Evolutionary conservation across 2,329 filamentous ascomycete genomes (phyloP), one percentile per base, ranked within the genome.

Genomic region (Fusarium dimerum): DNA sequence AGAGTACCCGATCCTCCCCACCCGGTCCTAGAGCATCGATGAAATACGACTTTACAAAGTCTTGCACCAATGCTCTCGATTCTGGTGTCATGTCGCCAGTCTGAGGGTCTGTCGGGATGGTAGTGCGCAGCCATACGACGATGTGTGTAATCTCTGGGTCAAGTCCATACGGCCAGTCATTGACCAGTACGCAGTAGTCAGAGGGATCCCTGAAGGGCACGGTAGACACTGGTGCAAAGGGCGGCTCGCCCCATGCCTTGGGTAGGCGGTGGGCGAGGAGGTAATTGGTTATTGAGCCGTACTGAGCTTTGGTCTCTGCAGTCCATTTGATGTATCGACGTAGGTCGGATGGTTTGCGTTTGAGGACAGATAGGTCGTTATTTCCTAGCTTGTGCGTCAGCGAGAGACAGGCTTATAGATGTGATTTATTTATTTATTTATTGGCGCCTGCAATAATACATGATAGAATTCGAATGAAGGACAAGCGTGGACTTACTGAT

Each of bases 81-180:
- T 85, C 79, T 0, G 80, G 72, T 3, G 89, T 92, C 74, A 95
- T 76, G 60, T 92, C 86, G 10, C 89, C 91, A 0, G 81, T 89
- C 16, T 74, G 75, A 0, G 83, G 71, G 60, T 95, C 87, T 3
- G 88, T 88, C 20, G 87, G 81, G 55, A 97, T 86, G 13, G 79
- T 76, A 40, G 93, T 94, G 67, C 95, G 93, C 47, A 88, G 89
- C 93, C 93, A 97, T 40, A 96, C 87, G 30, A 97, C 90, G 17
- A 97, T 82, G 69, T 97, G 93, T n/a, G 86, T 78, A 61, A 87
- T 83, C 48, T 79, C 79, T 1, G 77, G 68, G 1, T 76, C 77
- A 45, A 96, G 74, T 4, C 90, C 92, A 65, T 97, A 97, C 0
- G 93, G 93, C 92, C 92, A 97, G 77, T 97, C 92, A 66, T 97